Base-by-base conservation (phyloP, 257 asterid species). In the Solanum sejunctum region DNA sequence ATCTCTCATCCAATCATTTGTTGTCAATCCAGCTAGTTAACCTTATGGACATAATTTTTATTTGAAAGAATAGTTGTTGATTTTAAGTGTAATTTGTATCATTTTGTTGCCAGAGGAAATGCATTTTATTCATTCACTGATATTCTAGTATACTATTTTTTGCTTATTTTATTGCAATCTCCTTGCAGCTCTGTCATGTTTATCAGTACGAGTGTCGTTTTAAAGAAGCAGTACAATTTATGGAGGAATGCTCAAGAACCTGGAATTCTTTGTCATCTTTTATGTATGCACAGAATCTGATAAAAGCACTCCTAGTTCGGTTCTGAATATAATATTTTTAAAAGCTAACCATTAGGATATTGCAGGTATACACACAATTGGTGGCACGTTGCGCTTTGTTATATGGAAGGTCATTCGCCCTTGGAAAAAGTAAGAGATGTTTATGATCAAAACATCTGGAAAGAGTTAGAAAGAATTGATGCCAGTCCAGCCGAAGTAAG, bases 361-460 rank as follows among this genome's bases (percentile, higher is more conserved):
- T 18, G 85, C 90, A 96, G 98, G 98, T 91, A 88, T 85, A 96
- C 98, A 60, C 98, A 96, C 90, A 96, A 96, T 88, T 96, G 99
- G 99, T 96, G 98, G 99, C 99, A 96, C 78, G 97, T 96, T 84
- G 97, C 98, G 45, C 91, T 96, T 28, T 96, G 98, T 88, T 93
- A 92, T 89, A 89, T 95, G 92, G 99, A 96, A 93, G 98, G 94
- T 60, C 89, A 90, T 82, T 94, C 96, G 43, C 89, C 96, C 28
- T 88, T 93, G 87, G 87, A 85, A 58, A 93, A 92, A 91, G 94
- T 93, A 49, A 82, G 87, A 83, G 94, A 96, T 16, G 86, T 93
- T 61, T 96, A 96, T 86, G 98, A 95, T 78, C 82, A 84, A n/a
- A 84, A 79, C 87, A 92, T 96, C 63, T 91, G 96, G 96, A 92